Evolutionary conservation across 495 filamentous ascomycete species (phyloP).

Genomic region (Terfezia boudieri): DNA sequence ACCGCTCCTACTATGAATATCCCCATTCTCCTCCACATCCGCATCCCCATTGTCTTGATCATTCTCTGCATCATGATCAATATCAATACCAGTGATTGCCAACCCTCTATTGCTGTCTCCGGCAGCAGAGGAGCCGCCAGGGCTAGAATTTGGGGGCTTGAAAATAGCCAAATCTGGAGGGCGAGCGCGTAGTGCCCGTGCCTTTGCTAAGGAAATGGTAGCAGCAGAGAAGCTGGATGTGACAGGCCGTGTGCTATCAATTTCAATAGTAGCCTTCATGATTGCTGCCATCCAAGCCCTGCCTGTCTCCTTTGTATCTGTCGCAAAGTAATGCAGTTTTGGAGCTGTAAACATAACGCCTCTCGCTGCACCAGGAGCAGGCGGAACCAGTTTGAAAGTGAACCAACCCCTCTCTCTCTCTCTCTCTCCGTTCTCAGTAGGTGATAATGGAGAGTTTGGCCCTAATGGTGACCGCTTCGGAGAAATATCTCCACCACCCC

Average conservation of each 20-base stretch:
- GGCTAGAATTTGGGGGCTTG: neutral
- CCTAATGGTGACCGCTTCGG: constrained; percentile 23
- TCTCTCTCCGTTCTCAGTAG: constrained; percentile 5
- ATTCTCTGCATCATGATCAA: constrained; percentile 4
- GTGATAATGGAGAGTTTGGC: neutral
- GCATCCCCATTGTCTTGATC: constrained; percentile 8
- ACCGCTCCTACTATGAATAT: neutral
- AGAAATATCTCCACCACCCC: constrained; percentile 11
- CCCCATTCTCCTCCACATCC: constrained; percentile 10
- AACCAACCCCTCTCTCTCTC: constrained; percentile 29
- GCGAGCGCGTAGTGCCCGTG: constrained; percentile 55
- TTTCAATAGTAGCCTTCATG: constrained; percentile 97
- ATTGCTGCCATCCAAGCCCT: constrained; percentile 95
- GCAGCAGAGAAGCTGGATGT: constrained; percentile 87
- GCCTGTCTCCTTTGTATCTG: constrained; percentile 68
- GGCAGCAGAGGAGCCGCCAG: neutral
- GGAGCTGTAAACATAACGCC: constrained; percentile 84
- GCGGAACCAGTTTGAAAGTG: constrained; percentile 95
- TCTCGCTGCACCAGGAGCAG: constrained; percentile 63
- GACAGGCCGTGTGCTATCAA: constrained; percentile 54
- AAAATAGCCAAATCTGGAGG: constrained; percentile 32
- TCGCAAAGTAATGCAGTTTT: constrained; percentile 93
- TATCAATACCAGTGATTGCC: constrained; percentile 12
- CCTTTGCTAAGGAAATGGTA: constrained; percentile 73
- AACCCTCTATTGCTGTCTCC: constrained; percentile 2